phyloP scores from a whole-genome alignment of 2,329 filamentous ascomycete species.

The Trichoderma sp. region DNA sequence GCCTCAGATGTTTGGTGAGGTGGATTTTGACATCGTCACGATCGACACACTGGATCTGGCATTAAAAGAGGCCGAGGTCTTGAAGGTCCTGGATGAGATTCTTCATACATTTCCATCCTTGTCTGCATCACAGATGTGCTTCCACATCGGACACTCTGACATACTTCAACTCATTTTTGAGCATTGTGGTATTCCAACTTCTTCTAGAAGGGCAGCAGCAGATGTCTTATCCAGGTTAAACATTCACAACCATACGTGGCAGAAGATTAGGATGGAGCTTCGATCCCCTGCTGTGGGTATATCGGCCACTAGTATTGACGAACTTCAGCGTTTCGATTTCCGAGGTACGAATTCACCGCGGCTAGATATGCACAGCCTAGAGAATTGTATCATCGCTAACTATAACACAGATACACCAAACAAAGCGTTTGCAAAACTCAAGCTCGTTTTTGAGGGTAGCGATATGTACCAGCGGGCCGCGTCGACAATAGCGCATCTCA shows the following conservation, averaged over 20 bases:
- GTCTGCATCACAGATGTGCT: conserved; percentile 72
- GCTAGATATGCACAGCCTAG: not conserved
- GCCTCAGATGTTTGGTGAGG: conserved; percentile 79
- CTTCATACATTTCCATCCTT: conserved; percentile 76
- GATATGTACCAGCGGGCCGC: conserved; percentile 73
- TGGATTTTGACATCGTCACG: conserved; percentile 95
- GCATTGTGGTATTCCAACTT: conserved; percentile 73
- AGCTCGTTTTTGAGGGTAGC: conserved; percentile 59
- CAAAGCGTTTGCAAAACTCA: conserved; percentile 58
- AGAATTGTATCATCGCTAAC: conserved; percentile 23
- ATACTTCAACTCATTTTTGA: conserved; percentile 87
- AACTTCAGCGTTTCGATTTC: conserved; percentile 88
- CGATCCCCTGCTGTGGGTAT: conserved; percentile 78
- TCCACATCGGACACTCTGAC: conserved; percentile 85
- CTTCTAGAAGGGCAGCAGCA: conserved; percentile 69
- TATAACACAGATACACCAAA: conserved; percentile 47
- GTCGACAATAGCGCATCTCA: conserved; percentile 74
- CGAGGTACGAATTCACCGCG: conserved; percentile 54
- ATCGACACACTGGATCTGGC: conserved; percentile 76
- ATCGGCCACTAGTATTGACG: conserved; percentile 85
- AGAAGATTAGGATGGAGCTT: conserved; percentile 77
- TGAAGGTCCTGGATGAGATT: conserved; percentile 94
- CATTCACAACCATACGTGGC: conserved; percentile 75
- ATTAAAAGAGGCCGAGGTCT: conserved; percentile 86
- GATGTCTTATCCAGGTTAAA: conserved; percentile 86